A percentile compares a stretch with the other conserved stretches of the same genome.
Conservation (phyloP, 2,329 filamentous ascomycete genomes). For the Magnaporthiopsis incrustans region DNA sequence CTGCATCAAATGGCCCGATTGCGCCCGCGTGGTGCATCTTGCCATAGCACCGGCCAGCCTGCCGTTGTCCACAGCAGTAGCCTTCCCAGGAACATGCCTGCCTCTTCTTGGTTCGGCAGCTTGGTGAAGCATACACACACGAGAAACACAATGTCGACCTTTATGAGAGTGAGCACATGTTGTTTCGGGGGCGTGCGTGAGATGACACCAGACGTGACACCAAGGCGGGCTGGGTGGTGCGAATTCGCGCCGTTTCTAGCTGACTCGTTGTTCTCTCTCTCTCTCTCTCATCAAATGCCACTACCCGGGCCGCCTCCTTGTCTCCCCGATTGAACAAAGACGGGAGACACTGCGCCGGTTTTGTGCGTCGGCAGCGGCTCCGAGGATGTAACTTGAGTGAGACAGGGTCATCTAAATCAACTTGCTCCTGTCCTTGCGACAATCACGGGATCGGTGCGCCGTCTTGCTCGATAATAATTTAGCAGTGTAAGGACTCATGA, state of each 20-base stretch:
- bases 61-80: too few species aligned
- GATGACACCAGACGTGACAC: neutral
- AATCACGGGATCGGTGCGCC: neutral
- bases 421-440: neutral
- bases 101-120: neutral
- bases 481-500: neutral
- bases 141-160: neutral
- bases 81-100: too few species aligned
- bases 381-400: neutral
- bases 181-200: neutral
- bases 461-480: neutral
- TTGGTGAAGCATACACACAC: neutral
- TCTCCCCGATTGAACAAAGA: neutral
- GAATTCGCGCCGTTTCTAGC: neutral
- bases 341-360: neutral
- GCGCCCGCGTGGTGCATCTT: too few species aligned
- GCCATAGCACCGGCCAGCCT: too few species aligned
- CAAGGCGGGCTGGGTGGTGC: neutral
- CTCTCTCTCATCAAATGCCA: neutral
- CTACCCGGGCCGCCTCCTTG: neutral
- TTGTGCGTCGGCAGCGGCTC: neutral
- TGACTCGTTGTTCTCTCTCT: neutral
- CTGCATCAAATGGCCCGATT: too few species aligned
- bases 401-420: neutral
- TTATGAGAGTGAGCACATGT: neutral